These are phyloP conservation scores for Lignosus rhinocerotis DNA, from an alignment of 1,284 basidiomycete species.

Conservation along the genomic window DNA sequence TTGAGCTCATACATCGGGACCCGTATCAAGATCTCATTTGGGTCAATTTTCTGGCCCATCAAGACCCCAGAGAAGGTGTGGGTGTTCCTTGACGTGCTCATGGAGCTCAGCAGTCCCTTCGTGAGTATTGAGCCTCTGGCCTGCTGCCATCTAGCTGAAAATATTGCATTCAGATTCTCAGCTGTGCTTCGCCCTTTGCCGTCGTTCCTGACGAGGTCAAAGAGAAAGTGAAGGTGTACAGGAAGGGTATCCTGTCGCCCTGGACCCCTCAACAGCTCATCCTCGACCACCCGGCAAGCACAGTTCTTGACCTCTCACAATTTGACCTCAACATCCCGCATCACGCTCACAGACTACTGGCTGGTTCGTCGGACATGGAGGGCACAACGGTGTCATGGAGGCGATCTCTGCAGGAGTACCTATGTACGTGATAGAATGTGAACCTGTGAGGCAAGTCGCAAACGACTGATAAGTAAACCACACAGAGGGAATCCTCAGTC, in stretches of 20 bases:
- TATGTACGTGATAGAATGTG: too few species aligned
- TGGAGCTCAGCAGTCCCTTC: constrained; percentile 19
- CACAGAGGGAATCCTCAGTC: too few species aligned
- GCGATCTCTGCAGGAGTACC: constrained; percentile 21
- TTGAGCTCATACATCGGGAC: not conserved
- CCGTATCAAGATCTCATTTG: constrained; percentile 21
- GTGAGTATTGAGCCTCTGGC: constrained; percentile 1
- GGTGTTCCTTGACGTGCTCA: constrained; percentile 16
- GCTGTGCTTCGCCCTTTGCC: constrained; percentile 17
- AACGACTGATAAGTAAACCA: too few species aligned
- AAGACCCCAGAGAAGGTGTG: constrained; percentile 11
- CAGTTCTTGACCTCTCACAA: not conserved
- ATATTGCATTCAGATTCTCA: constrained; percentile 18
- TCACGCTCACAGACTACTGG: constrained; percentile 1
- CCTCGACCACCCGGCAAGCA: constrained; percentile 1
- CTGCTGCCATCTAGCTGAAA: too few species aligned
- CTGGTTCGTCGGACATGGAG: constrained; percentile 28
- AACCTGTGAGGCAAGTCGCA: too few species aligned
- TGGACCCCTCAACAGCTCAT: constrained; percentile 8
- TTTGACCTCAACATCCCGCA: too few species aligned
- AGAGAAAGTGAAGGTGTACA: not conserved
- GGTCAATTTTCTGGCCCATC: constrained; percentile 19
- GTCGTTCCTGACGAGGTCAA: constrained; percentile 1
- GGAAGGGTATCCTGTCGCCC: not conserved
- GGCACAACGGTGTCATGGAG: constrained; percentile 25